A percentile compares a stretch with the other conserved stretches of the same genome.
These are phyloP conservation scores for Aspergillus olivimuriae DNA, from an alignment of 495 filamentous ascomycete species.

Conservation along the genomic window DNA sequence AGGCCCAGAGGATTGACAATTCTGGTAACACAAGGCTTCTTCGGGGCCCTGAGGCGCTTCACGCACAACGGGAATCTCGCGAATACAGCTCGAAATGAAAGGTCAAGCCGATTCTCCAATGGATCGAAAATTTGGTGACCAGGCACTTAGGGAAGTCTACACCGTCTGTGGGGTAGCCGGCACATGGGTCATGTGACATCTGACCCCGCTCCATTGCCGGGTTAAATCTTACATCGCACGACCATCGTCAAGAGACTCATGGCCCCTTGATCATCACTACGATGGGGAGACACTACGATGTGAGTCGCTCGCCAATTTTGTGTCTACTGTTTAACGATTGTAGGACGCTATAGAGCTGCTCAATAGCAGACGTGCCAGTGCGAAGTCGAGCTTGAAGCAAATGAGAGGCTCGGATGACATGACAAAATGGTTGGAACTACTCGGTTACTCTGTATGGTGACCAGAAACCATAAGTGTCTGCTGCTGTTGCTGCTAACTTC, in stretches of 20 bases:
- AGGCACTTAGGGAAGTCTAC: no score
- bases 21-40: no score
- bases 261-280: neutral
- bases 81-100: no score
- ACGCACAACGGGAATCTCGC: no score
- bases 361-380: neutral
- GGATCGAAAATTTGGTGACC: no score
- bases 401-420: neutral
- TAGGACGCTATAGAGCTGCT: neutral
- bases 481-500: neutral
- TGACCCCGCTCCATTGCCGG: neutral
- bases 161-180: no score
- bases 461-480: neutral
- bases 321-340: neutral
- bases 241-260: neutral
- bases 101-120: no score
- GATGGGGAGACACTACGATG: neutral
- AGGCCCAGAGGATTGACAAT: no score
- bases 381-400: neutral
- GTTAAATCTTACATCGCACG: neutral
- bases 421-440: neutral
- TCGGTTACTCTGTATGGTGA: neutral
- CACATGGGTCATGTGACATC: neutral
- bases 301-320: neutral
- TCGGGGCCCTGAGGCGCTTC: no score